Evolutionary conservation across 2,329 filamentous ascomycete genomes (phyloP).

Genomic region (Alternaria panax): DNA sequence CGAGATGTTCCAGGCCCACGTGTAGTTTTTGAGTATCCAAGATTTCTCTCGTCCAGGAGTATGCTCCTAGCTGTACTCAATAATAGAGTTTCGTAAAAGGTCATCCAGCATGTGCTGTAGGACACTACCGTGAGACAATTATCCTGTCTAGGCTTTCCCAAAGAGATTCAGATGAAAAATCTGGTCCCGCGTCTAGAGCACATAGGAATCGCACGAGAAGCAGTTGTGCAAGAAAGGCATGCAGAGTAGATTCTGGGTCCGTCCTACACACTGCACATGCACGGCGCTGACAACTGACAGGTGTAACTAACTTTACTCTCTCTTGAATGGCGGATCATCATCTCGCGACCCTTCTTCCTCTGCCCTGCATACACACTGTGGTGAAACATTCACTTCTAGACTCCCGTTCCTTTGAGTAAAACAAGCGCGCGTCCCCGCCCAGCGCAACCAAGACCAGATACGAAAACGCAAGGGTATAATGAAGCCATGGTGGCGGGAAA

Average conservation of each 20-base stretch:
- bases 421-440: slow-evolving; percentile 13
- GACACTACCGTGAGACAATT: not conserved
- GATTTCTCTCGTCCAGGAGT: not conserved
- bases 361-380: slow-evolving; percentile 19
- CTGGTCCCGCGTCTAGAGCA: not conserved
- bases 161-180: not conserved
- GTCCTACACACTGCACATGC: not conserved
- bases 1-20: not conserved
- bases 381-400: slow-evolving; percentile 21
- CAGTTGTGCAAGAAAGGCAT: not conserved
- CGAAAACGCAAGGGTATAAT: not conserved
- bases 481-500: not conserved
- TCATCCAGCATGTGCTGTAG: not conserved
- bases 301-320: not conserved
- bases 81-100: not conserved
- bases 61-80: not conserved
- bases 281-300: slow-evolving; percentile 11
- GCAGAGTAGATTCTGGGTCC: not conserved
- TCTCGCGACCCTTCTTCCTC: slow-evolving; percentile 21
- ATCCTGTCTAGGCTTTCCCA: not conserved
- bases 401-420: slow-evolving; percentile 10
- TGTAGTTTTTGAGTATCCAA: not conserved
- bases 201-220: not conserved
- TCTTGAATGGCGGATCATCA: slow-evolving; percentile 16
- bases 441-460: slow-evolving; percentile 30